A percentile compares a stretch with the other conserved stretches of the same genome.
These are phyloP conservation scores for Aspergillus quadrilineatus DNA, from an alignment of 2,329 filamentous ascomycete species.

Conservation along the genomic window DNA sequence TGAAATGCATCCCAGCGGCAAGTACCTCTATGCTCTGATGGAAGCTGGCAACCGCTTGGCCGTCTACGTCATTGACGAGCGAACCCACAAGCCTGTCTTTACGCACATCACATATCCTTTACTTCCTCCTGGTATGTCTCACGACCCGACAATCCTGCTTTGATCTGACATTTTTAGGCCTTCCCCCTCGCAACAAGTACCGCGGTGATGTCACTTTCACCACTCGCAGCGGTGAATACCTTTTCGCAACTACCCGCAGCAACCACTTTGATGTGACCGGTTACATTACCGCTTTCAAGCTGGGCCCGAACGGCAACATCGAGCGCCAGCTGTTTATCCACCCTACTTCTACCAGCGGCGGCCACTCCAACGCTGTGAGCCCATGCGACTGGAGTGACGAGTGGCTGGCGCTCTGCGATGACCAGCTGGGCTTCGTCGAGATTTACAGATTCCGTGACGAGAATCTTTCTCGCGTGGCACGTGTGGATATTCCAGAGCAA, in stretches of 20 bases:
- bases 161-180: slow-evolving; percentile 20
- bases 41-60: slow-evolving; percentile 82
- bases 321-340: slow-evolving; percentile 77
- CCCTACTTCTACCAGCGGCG: slow-evolving; percentile 81
- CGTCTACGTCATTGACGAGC: slow-evolving; percentile 75
- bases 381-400: slow-evolving; percentile 83
- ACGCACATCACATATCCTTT: slow-evolving; percentile 75
- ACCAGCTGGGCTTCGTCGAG: slow-evolving; percentile 83
- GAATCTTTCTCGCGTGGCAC: slow-evolving; percentile 73
- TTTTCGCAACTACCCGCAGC: slow-evolving; percentile 81
- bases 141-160: background rate
- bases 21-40: slow-evolving; percentile 83
- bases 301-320: slow-evolving; percentile 67
- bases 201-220: slow-evolving; percentile 81
- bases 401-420: slow-evolving; percentile 86
- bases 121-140: slow-evolving; percentile 68
- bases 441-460: slow-evolving; percentile 85
- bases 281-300: slow-evolving; percentile 77
- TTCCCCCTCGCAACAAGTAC: slow-evolving; percentile 59
- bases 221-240: slow-evolving; percentile 66
- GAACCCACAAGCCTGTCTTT: slow-evolving; percentile 72
- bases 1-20: slow-evolving; percentile 73
- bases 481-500: slow-evolving; percentile 76
- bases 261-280: slow-evolving; percentile 75
- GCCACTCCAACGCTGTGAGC: slow-evolving; percentile 83